These are phyloP conservation scores for Durio zibethinus DNA, from an alignment of 345 rosid species.

Conservation along the genomic window DNA sequence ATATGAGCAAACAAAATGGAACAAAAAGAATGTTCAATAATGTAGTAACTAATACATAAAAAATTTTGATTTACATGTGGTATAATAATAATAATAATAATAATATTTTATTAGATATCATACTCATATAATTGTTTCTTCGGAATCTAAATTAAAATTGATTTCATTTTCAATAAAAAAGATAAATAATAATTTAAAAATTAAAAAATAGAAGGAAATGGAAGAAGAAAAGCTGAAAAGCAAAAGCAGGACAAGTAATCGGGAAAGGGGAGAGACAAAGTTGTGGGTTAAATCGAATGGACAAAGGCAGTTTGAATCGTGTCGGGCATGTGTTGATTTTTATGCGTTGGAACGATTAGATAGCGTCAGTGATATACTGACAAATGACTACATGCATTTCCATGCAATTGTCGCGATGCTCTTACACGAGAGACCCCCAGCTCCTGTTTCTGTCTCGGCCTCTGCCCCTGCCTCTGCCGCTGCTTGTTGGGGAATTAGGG, in stretches of 20 bases:
- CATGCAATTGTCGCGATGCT: conserved; percentile 47
- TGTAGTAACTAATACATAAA: too few relatives aligned
- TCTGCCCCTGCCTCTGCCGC: neutral
- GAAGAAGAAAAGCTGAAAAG: neutral
- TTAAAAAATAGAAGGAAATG: neutral
- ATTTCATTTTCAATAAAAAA: too few relatives aligned
- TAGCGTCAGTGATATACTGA: conserved; percentile 31
- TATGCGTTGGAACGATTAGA: neutral
- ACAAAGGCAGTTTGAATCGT: conserved; percentile 20
- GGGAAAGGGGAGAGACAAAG: conserved; percentile 31
- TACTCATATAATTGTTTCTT: too few relatives aligned
- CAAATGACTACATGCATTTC: conserved; percentile 40
- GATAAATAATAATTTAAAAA: neutral
- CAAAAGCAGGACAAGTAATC: neutral
- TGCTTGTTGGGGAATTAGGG: neutral
- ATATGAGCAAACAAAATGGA: too few relatives aligned
- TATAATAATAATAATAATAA: too few relatives aligned
- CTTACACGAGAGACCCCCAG: conserved; percentile 6
- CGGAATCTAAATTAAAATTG: too few relatives aligned
- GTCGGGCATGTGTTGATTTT: conserved; percentile 40
- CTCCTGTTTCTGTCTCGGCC: neutral
- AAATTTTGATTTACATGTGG: too few relatives aligned
- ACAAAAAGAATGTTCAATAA: too few relatives aligned
- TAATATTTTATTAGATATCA: too few relatives aligned
- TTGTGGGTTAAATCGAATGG: conserved; percentile 37